phyloP scores from a whole-genome alignment of 192 early-diverging fungal species.

The Backusella psychrophila region DNA sequence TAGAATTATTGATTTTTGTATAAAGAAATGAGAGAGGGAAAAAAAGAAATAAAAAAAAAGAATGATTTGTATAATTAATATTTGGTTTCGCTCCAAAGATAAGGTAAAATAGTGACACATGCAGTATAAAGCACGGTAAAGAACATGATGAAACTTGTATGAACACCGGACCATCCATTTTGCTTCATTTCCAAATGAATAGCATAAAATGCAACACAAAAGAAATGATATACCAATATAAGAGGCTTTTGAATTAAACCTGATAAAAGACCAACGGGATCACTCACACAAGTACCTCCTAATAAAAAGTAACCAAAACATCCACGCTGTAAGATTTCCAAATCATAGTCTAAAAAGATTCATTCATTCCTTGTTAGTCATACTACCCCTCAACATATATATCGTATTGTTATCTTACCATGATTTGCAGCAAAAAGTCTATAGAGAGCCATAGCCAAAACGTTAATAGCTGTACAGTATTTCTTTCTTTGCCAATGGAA shows the following conservation, averaged over 20 bases:
- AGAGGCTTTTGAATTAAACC: conserved; percentile 73
- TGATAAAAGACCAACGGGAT: conserved; percentile 85
- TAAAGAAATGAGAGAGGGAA: not conserved
- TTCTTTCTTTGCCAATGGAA: conserved; percentile 81
- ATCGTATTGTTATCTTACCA: conserved; percentile 38
- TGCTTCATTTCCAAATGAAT: conserved; percentile 54
- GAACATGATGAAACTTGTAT: conserved; percentile 42
- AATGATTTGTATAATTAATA: conserved; percentile 7
- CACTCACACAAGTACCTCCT: conserved; percentile 77
- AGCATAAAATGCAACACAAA: conserved; percentile 80
- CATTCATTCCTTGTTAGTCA: not conserved
- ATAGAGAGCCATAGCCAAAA: conserved; percentile 92
- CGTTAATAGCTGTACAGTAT: conserved; percentile 77
- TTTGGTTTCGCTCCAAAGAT: conserved; percentile 34
- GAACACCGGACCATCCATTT: conserved; percentile 44
- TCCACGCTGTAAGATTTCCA: conserved; percentile 74
- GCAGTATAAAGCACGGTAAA: conserved; percentile 55
- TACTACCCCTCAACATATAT: not conserved
- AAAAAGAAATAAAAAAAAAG: not conserved
- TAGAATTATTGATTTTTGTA: not conserved
- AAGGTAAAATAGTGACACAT: conserved; percentile 46
- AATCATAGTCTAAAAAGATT: conserved; percentile 58
- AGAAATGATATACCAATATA: conserved; percentile 88
- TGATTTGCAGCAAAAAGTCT: conserved; percentile 82
- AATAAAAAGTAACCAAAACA: conserved; percentile 88